phyloP scores from a whole-genome alignment of 106 monocot species.

The Amphibolis antarctica region DNA sequence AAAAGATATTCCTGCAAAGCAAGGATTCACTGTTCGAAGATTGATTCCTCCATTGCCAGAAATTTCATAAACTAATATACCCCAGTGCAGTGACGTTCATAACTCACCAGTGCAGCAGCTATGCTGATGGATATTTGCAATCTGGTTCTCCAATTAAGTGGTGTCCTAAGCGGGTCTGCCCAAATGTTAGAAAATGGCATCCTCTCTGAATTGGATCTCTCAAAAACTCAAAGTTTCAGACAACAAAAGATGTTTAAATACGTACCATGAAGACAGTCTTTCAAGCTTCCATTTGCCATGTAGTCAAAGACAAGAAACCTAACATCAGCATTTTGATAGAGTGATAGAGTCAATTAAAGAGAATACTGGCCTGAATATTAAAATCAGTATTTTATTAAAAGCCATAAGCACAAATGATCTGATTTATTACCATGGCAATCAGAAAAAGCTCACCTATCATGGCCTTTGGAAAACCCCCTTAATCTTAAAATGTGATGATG shows the following conservation, averaged over 20 bases:
- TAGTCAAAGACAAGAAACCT: constrained; percentile 85
- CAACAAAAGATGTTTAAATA: background rate
- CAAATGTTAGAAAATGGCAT: background rate
- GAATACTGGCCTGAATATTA: background rate
- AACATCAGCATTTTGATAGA: constrained; percentile 5
- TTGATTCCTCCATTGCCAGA: background rate
- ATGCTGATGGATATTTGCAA: constrained; percentile 65
- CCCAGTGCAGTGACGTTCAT: no score
- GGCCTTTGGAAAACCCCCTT: constrained; percentile 62
- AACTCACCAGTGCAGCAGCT: constrained; percentile 78
- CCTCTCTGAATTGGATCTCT: no score
- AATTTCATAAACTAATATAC: background rate
- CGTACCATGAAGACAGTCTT: constrained; percentile 76
- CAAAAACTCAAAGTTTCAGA: no score
- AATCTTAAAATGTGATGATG: constrained; percentile 68
- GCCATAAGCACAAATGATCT: background rate
- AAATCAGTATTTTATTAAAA: background rate
- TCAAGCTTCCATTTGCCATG: constrained; percentile 74
- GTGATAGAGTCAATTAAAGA: background rate
- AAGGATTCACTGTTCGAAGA: background rate
- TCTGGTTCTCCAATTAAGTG: constrained; percentile 75
- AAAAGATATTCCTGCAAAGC: constrained; percentile 66
- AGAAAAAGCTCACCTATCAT: constrained; percentile 29
- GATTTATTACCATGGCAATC: background rate
- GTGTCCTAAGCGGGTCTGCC: constrained; percentile 81